Base-by-base conservation (phyloP, 1,284 basidiomycete genomes). In the Apiotrichum veenhuisii region DNA sequence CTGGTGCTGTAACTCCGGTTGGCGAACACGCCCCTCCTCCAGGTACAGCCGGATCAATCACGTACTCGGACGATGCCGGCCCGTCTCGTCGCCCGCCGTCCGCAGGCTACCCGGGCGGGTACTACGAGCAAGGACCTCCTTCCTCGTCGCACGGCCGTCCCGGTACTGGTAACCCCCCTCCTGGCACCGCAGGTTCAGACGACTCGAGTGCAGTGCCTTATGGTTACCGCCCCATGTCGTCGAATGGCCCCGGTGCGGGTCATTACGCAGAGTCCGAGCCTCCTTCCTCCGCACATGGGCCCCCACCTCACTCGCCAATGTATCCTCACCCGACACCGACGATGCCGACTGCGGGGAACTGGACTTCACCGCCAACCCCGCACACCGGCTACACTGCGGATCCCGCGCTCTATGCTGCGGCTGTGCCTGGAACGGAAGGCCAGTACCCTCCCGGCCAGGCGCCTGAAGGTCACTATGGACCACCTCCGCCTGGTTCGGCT, bases 221-320 rank as follows among this genome's bases (percentile, higher is more conserved):
- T 53, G 67, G 67, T 12, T 74, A 73, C 55, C 64, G 73, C 44
- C 71, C 73, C 2, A 67, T 74, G 59, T 75, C 73, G 5, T 67
- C 70, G 0, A 67, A 66, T 43, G 73, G 73, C 7, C 70, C 68
- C 1, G 62, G 30, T 7, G 30, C 30, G 5, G 12, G 58, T n/a
- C 71, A 75, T 49, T 75, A 75, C 43, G 62, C 71, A 42, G 73
- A 74, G 9, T 73, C 73, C 11, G 72, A 74, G 58, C 73, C 72
- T 20, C 71, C 72, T n/a, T 59, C 61, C 10, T 67, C 72, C 18
- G 69, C 73, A 37, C 71, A 72, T 38, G 72, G 73, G 23, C 71
- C 70, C 5, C 61, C 63, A 22, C 69, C 71, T 23, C 67, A 73
- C 58, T 72, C 71, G 20, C 73, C 72, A 17, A 72, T 74, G 71